Evolutionary conservation across 2,329 filamentous ascomycete genomes (phyloP), one percentile per base, ranked within the genome.

Genomic region (Conoideocrella luteorostrata): DNA sequence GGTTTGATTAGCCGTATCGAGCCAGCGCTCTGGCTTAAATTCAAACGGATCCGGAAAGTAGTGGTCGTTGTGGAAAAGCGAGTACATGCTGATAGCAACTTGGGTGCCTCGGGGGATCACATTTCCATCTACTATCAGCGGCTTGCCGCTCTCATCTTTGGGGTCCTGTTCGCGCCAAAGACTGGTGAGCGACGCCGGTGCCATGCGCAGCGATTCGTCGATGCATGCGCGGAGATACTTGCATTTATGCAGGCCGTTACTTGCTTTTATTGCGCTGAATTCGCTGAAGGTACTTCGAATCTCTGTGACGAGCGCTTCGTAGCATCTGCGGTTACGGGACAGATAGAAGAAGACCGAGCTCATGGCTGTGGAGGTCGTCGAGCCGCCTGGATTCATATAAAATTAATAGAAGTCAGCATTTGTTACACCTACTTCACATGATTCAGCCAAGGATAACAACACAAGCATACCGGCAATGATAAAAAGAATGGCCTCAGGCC

Each of bases 21-120:
- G 21, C 43, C 43, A 45, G 4, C 45, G 38, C 18, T 49, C 47
- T 17, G 47, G 47, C 12, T 24, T 32, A 34, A 47, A 49, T 10
- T 7, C n/a, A n/a, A 39, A 44, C 6, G 45, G 47, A 10, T 45
- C 45, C 2, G 41, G 38, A 13, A 47, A 49, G 28, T 33, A 44
- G 5, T 36, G 24, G n/a, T 45, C 41, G 23, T 47, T 49, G 9
- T 43, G 47, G 21, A 45, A 34, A 3, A 47, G 23, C 22, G 26
- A 29, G 29, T 45, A 49, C 12, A 44, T 33, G 18, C 37, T 47
- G 10, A 45, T 13, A 4, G 29, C 47, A 5, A 49, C 45, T 34
- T 40, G 23, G 6, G 45, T 49, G 2, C 47, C 41, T 5, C n/a
- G 41, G 4, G 44, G 41, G n/a, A 47, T 45, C 5, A 41, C 23